Evolutionary conservation across 75 land plant species (phyloP), one percentile per base, ranked within the genome.

Genomic region (Gnetum montanum): DNA sequence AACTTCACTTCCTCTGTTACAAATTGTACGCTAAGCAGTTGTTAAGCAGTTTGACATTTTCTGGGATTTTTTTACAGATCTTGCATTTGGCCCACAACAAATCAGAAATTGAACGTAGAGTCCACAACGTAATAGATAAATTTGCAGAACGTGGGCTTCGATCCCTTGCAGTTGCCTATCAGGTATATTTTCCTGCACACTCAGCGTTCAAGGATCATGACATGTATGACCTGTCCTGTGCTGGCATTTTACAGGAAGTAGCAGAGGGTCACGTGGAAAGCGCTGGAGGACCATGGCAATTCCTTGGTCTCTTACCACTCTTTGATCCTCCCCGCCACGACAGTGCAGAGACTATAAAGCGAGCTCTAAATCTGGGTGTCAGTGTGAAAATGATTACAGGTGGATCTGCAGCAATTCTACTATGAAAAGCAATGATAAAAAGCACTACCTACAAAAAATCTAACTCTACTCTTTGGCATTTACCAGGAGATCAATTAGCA

Each of bases 251-350:
- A 20, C 70, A 75, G 78, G 64, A 66, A 43, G 72, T 77, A 8
- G 78, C 86, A 22, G 86, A 79, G 40, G 60, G 41, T 31, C 56
- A 1, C 24, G 68, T 71, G 49, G 86, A 83, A 12, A 68, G 80
- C 58, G 59, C 46, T 8, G 94, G 94, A 19, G 68, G 59, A 22
- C 90, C 85, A 29, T 88, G 94, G 94, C 70, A 72, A 34, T 78
- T 88, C 69, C 69, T 75, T 54, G 94, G 94, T 18, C 45, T 88
- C 34, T 52, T 88, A 60, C 85, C 94, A 6, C 77, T 88, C 0
- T 88, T 88, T 63, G 94, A 88, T 68, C 94, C 94, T 47, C 94
- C 90, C 31, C 84, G 94, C 24, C 94, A 88, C 59, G 94, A 85
- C 66, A 88, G 94, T 73, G 94, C 80, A 3, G 94, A 88, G 63